Evolutionary conservation across 805 yeast species (phyloP).

Genomic region (Deakozyma indianensis): DNA sequence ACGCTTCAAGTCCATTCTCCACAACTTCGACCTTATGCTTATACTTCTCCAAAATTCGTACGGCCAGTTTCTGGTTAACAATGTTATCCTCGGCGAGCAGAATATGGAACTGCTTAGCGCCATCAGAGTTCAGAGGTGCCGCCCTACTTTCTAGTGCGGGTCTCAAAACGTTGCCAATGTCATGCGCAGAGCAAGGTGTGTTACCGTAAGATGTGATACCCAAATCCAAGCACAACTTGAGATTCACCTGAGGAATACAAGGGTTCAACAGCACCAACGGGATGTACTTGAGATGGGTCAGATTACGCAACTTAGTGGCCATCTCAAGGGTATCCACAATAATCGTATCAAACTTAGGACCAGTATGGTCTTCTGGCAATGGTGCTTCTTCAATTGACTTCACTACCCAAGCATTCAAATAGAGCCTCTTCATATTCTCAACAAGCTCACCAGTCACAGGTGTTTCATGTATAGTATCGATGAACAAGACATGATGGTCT

Average conservation of each 20-base stretch:
- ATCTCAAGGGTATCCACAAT: slow-evolving; percentile 69
- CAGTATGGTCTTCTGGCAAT: slow-evolving; percentile 22
- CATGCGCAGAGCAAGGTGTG: slow-evolving; percentile 72
- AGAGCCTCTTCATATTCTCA: slow-evolving; percentile 35
- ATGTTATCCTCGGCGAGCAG: slow-evolving; percentile 77
- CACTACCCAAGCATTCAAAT: slow-evolving; percentile 49
- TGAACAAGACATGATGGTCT: slow-evolving; percentile 53
- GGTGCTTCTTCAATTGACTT: slow-evolving; percentile 42
- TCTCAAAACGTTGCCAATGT: slow-evolving; percentile 66
- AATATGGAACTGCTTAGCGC: slow-evolving; percentile 58
- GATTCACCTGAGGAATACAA: slow-evolving; percentile 59
- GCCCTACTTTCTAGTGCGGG: slow-evolving; percentile 78
- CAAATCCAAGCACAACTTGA: slow-evolving; percentile 69
- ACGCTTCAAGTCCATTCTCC: slow-evolving; percentile 73
- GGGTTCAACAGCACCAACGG: slow-evolving; percentile 72
- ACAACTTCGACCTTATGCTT: slow-evolving; percentile 77
- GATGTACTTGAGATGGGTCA: slow-evolving; percentile 70
- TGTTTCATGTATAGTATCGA: slow-evolving; percentile 47
- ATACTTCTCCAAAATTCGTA: slow-evolving; percentile 68
- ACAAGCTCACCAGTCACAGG: slow-evolving; percentile 37
- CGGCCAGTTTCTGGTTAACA: slow-evolving; percentile 80
- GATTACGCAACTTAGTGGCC: slow-evolving; percentile 50
- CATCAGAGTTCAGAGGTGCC: slow-evolving; percentile 67
- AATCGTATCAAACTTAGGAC: slow-evolving; percentile 56
- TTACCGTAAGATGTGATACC: slow-evolving; percentile 84